phyloP scores from a whole-genome alignment of 176 grass and related monocot genomes.

The Themeda triandra region DNA sequence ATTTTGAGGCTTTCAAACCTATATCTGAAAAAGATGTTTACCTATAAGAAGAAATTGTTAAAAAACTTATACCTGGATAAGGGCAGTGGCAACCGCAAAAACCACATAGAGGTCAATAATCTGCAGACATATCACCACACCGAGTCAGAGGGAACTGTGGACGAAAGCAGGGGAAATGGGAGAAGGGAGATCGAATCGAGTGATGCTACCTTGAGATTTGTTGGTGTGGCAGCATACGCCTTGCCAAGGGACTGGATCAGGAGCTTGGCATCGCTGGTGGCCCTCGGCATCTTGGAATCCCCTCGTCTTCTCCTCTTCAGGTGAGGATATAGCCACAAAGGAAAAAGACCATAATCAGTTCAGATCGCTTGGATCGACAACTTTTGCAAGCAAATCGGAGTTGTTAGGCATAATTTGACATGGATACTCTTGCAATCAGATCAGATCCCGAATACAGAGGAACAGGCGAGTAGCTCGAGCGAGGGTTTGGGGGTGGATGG shows the following conservation, averaged over 20 bases:
- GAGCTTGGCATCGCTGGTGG: slow-evolving; percentile 53
- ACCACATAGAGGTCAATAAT: slow-evolving; percentile 85
- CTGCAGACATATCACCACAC: slow-evolving; percentile 40
- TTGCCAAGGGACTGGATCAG: slow-evolving; percentile 76
- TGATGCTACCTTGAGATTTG: slow-evolving; percentile 61
- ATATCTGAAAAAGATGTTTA: background rate
- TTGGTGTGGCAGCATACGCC: slow-evolving; percentile 77
- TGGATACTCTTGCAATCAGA: background rate
- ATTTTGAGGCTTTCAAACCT: background rate
- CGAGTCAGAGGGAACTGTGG: background rate
- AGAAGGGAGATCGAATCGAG: background rate
- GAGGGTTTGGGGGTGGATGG: background rate
- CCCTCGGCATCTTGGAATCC: slow-evolving; percentile 54
- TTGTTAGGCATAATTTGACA: background rate
- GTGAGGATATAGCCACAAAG: background rate
- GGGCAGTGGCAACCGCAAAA: slow-evolving; percentile 52
- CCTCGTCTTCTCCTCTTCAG: background rate
- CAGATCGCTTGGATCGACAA: background rate
- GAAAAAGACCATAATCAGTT: background rate
- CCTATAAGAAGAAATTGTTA: background rate
- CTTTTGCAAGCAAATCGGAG: background rate
- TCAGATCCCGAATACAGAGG: background rate
- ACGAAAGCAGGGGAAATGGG: background rate
- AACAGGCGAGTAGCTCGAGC: background rate
- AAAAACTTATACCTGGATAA: slow-evolving; percentile 52